These are phyloP conservation scores for Cymodocea nodosa DNA, from an alignment of 116 monocot species.

Conservation along the genomic window DNA sequence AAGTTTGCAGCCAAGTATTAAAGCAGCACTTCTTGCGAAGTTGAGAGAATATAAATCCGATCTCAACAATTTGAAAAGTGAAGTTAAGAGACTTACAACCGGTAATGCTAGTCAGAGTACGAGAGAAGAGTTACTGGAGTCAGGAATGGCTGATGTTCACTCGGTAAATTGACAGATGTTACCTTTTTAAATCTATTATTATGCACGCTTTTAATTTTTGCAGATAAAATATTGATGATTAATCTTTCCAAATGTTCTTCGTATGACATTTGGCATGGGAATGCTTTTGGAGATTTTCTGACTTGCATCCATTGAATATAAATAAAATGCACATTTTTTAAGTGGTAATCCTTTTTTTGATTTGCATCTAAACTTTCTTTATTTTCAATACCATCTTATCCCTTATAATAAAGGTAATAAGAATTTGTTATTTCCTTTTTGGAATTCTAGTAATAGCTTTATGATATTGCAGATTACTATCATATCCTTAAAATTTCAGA, in stretches of 20 bases:
- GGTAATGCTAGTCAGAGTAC: constrained; percentile 20
- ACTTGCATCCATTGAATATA: too few species aligned
- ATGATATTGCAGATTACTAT: too few species aligned
- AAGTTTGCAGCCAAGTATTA: constrained; percentile 69
- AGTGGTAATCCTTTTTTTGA: not conserved
- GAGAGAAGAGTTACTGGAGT: constrained; percentile 65
- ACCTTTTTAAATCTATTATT: not conserved
- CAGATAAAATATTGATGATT: not conserved
- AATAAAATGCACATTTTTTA: not conserved
- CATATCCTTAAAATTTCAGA: too few species aligned
- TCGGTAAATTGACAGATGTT: constrained; percentile 27
- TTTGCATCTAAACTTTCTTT: not conserved
- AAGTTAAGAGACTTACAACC: constrained; percentile 47
- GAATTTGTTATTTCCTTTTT: too few species aligned
- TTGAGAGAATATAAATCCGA: constrained; percentile 84
- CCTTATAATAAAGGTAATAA: too few species aligned
- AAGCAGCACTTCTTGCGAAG: constrained; percentile 56
- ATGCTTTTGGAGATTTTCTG: too few species aligned
- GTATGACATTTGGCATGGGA: too few species aligned
- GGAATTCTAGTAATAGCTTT: too few species aligned
- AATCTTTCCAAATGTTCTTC: too few species aligned
- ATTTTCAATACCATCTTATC: too few species aligned
- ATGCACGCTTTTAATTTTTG: not conserved
- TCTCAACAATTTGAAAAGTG: constrained; percentile 69
- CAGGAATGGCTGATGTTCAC: constrained; percentile 60